These are phyloP conservation scores for Termitomyces sp. DNA, from an alignment of 768 basidiomycete genomes.

Conservation along the genomic window DNA sequence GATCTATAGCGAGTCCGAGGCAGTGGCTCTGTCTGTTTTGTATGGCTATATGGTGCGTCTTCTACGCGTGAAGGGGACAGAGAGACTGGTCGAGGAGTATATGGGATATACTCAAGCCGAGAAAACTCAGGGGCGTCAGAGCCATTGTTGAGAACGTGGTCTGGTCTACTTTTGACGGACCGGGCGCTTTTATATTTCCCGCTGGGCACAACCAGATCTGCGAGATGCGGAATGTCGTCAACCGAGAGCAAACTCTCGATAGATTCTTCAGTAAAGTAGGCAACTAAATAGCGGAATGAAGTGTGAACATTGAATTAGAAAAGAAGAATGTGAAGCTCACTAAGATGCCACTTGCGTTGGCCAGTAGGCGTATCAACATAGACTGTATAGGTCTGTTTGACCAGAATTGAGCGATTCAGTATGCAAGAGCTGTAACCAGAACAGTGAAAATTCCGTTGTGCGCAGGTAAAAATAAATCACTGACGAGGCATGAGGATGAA, in stretches of 20 bases:
- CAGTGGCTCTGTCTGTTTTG: constrained; percentile 1
- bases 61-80: constrained; percentile 16
- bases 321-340: constrained; percentile 32
- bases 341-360: constrained; percentile 78
- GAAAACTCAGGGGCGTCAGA: constrained; percentile 31
- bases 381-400: constrained; percentile 82
- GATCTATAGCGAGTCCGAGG: constrained; percentile 5
- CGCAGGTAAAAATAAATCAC: constrained; percentile 4
- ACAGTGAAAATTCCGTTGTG: neutral
- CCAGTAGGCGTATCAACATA: constrained; percentile 64
- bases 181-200: constrained; percentile 71
- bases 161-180: constrained; percentile 52
- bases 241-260: constrained; percentile 55
- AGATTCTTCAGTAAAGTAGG: constrained; percentile 75
- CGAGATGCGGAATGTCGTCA: constrained; percentile 53
- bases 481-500: constrained; percentile 26
- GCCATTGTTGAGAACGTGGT: constrained; percentile 45
- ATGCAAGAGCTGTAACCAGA: constrained; percentile 19
- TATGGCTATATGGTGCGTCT: constrained; percentile 10
- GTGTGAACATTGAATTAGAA: neutral
- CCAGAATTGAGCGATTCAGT: constrained; percentile 38
- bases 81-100: constrained; percentile 27
- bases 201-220: constrained; percentile 51
- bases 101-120: constrained; percentile 42
- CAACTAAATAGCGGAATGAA: constrained; percentile 43